These are phyloP conservation scores for Linnemannia zychae DNA, from an alignment of 192 early-diverging fungal genomes.

Conservation along the genomic window DNA sequence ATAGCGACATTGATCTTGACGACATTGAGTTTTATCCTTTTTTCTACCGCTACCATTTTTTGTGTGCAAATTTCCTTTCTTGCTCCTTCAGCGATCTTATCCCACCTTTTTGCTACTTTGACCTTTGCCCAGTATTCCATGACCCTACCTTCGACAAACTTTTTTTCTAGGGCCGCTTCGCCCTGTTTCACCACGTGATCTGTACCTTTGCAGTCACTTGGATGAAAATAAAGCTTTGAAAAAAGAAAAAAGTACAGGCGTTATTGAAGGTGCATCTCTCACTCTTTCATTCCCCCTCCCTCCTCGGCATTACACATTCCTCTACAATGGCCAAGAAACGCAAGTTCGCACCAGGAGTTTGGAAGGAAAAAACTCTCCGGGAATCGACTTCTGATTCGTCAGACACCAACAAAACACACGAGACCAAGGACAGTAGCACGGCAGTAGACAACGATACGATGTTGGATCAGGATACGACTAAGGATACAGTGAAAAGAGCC, in stretches of 20 bases:
- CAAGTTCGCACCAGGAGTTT: neutral
- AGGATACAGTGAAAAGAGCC: neutral
- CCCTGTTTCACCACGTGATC: neutral
- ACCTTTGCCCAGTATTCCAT: neutral
- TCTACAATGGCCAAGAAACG: constrained; percentile 4
- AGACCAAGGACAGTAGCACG: neutral
- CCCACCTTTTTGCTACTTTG: neutral
- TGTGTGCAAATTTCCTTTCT: neutral
- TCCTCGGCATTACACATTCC: neutral
- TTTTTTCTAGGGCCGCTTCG: neutral
- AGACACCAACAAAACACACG: neutral
- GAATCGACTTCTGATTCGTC: neutral
- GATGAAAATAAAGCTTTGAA: neutral
- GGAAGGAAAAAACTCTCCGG: neutral
- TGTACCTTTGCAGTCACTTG: neutral
- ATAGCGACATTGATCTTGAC: neutral
- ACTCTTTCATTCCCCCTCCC: neutral
- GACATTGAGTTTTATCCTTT: too few relatives aligned
- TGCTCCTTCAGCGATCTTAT: neutral
- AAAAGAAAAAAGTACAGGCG: neutral
- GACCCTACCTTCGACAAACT: neutral
- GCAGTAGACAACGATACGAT: neutral
- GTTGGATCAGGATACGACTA: constrained; percentile 10
- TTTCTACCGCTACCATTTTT: too few relatives aligned
- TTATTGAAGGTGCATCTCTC: neutral